Evolutionary conservation across 805 yeast genomes (phyloP).

Genomic region (Clavispora asparagi): DNA sequence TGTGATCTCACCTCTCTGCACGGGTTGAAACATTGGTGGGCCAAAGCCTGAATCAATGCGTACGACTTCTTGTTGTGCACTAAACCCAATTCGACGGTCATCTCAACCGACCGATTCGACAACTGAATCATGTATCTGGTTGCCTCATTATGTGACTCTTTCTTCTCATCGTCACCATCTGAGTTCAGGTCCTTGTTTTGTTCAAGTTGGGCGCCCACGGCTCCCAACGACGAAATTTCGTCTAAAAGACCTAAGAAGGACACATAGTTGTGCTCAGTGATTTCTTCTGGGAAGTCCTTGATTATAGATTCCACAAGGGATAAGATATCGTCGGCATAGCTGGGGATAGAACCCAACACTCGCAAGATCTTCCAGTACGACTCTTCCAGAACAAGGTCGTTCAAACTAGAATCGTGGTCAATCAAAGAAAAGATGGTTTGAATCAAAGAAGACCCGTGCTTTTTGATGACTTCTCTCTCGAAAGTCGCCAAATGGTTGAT

Average conservation of each 20-base stretch:
- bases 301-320: constrained; percentile 42
- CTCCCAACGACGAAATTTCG: constrained; percentile 77
- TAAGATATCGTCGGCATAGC: constrained; percentile 40
- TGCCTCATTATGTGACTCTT: constrained; percentile 18
- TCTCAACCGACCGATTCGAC: constrained; percentile 56
- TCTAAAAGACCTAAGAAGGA: constrained; percentile 66
- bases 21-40: constrained; percentile 87
- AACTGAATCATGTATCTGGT: constrained; percentile 38
- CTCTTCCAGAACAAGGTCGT: constrained; percentile 29
- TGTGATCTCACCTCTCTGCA: constrained; percentile 68
- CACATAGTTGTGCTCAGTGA: constrained; percentile 53
- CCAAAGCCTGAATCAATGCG: constrained; percentile 74
- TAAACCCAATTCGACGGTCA: constrained; percentile 49
- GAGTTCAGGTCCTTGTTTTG: constrained; percentile 46
- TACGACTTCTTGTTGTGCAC: constrained; percentile 38
- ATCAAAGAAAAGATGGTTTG: constrained; percentile 47
- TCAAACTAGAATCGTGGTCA: constrained; percentile 37
- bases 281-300: constrained; percentile 25
- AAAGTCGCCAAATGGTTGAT: constrained; percentile 18
- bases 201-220: constrained; percentile 73
- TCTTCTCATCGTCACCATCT: constrained; percentile 38
- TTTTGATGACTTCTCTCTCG: constrained; percentile 41
- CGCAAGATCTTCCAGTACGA: constrained; percentile 53
- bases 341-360: constrained; percentile 40
- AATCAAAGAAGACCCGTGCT: constrained; percentile 40